These are phyloP conservation scores for Vigna trinervia DNA, from an alignment of 306 rosid species.

Conservation along the genomic window DNA sequence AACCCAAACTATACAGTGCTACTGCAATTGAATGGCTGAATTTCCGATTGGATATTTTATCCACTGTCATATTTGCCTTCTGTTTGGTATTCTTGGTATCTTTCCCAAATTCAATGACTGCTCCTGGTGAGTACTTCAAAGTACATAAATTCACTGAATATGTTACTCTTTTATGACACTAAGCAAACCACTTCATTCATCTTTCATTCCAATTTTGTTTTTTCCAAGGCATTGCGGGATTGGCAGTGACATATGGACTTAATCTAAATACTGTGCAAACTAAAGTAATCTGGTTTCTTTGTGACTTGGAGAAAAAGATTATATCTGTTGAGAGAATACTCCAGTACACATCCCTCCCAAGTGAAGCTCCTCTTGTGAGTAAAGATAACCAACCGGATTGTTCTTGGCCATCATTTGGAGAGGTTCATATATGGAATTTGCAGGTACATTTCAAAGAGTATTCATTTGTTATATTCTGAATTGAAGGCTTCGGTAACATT, in stretches of 20 bases:
- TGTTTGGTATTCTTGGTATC: constrained; percentile 72
- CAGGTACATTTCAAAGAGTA: constrained; percentile 55
- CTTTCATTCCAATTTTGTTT: not conserved
- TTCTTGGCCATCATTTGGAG: constrained; percentile 79
- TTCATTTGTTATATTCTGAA: constrained; percentile 3
- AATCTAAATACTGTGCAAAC: constrained; percentile 63
- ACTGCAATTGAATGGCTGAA: constrained; percentile 81
- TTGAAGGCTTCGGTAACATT: not conserved
- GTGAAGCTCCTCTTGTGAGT: constrained; percentile 76
- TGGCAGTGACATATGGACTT: constrained; percentile 87
- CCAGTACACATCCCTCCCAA: constrained; percentile 71
- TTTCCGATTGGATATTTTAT: constrained; percentile 72
- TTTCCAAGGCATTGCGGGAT: constrained; percentile 74
- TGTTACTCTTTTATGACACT: constrained; percentile 9
- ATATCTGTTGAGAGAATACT: constrained; percentile 88
- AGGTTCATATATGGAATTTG: constrained; percentile 70
- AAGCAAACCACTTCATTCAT: not conserved
- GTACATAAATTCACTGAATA: not conserved
- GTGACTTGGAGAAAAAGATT: constrained; percentile 76
- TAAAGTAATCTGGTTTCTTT: constrained; percentile 57
- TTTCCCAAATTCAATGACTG: constrained; percentile 62
- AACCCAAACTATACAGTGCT: constrained; percentile 65
- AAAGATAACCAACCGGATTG: constrained; percentile 63
- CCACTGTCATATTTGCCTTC: constrained; percentile 65
- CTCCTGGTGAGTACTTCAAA: constrained; percentile 65